A percentile compares a stretch with the other conserved stretches of the same genome.
phyloP scores from a whole-genome alignment of 257 asterid genomes.

The Solanum dulcamara region DNA sequence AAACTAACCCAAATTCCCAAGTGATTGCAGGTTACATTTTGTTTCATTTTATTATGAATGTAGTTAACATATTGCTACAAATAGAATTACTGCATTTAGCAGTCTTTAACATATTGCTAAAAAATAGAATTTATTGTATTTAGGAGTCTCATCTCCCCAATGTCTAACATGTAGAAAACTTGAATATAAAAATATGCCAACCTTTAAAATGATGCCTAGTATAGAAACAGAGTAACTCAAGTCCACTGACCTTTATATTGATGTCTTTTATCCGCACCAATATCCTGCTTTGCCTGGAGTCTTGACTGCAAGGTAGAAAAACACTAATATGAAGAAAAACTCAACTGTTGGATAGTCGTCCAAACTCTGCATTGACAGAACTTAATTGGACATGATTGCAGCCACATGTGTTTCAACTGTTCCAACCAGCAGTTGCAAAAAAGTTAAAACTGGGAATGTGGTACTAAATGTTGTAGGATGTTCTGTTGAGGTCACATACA shows the following conservation, averaged over 20 bases:
- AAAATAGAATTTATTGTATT: neutral
- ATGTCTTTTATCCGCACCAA: slow-evolving; percentile 55
- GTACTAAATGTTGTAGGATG: neutral
- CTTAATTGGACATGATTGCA: neutral
- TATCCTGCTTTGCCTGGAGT: slow-evolving; percentile 83
- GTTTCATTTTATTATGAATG: neutral
- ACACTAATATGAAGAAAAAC: neutral
- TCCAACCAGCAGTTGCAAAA: neutral
- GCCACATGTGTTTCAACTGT: neutral
- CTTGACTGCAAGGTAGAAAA: slow-evolving; percentile 58
- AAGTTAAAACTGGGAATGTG: neutral
- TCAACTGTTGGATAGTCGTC: neutral
- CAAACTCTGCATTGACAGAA: neutral
- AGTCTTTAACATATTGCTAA: neutral
- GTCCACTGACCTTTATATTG: slow-evolving; percentile 64
- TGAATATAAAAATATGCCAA: neutral
- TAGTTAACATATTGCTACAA: neutral
- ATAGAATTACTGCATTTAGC: neutral
- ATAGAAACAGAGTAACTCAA: neutral
- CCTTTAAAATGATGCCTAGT: neutral
- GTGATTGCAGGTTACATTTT: neutral
- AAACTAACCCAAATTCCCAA: neutral
- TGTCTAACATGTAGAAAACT: neutral
- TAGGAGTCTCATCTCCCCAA: neutral
- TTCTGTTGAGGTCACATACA: neutral